Percentiles rank a stretch among this genome's conserved stretches.
These are phyloP conservation scores for Pyracantha coccinea DNA, from an alignment of 331 rosid genomes.

Conservation along the genomic window DNA sequence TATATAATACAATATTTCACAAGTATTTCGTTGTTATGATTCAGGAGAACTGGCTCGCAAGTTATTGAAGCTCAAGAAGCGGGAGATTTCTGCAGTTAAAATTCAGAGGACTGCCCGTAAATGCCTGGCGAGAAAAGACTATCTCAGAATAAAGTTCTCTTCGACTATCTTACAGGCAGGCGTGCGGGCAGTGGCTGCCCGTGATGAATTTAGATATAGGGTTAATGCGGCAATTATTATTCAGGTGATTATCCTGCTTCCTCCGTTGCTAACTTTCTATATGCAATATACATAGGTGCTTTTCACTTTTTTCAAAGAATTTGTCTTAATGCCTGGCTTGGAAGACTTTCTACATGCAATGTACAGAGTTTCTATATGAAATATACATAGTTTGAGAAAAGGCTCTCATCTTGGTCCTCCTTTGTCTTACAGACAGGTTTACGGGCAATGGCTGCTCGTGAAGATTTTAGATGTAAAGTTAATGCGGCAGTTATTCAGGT, in stretches of 20 bases:
- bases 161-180: conserved; percentile 52
- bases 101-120: conserved; percentile 53
- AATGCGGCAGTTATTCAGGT: conserved; percentile 66
- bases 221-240: conserved; percentile 36
- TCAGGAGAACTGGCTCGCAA: conserved; percentile 66
- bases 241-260: conserved; percentile 50
- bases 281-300: not conserved
- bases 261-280: not conserved
- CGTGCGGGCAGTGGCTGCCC: conserved; percentile 45
- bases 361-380: too few species aligned
- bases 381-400: conserved; percentile 21
- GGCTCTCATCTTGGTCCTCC: conserved; percentile 22
- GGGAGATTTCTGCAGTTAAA: conserved; percentile 44
- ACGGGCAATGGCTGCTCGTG: conserved; percentile 44
- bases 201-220: conserved; percentile 33
- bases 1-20: not conserved
- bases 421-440: conserved; percentile 55
- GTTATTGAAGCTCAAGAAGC: conserved; percentile 35
- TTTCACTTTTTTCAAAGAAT: conserved; percentile 16
- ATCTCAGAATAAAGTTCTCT: conserved; percentile 22
- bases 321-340: conserved; percentile 25
- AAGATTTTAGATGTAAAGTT: conserved; percentile 34
- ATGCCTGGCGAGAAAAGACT: conserved; percentile 46
- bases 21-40: conserved; percentile 16
- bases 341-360: too few species aligned